These are phyloP conservation scores for Colletotrichum liriopes DNA, from an alignment of 2,329 filamentous ascomycete genomes.

Conservation along the genomic window DNA sequence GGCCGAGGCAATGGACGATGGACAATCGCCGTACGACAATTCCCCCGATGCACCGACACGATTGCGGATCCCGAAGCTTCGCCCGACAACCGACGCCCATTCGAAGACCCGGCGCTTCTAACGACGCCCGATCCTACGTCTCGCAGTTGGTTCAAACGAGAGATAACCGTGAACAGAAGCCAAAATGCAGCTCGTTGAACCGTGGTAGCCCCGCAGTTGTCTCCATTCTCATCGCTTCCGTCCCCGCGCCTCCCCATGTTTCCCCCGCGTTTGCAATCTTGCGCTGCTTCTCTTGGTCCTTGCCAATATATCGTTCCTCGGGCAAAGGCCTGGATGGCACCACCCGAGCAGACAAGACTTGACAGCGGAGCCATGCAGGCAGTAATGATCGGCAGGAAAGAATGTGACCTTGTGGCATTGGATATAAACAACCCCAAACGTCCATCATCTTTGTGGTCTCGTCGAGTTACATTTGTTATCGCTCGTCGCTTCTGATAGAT, in stretches of 20 bases:
- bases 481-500: background rate
- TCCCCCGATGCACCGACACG: constrained; percentile 28
- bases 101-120: constrained; percentile 15
- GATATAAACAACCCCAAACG: constrained; percentile 22
- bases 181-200: constrained; percentile 12
- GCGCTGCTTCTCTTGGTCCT: background rate
- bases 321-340: background rate
- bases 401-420: background rate
- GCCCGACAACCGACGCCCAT: constrained; percentile 11
- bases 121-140: constrained; percentile 27
- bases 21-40: constrained; percentile 29
- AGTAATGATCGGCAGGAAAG: constrained; percentile 5
- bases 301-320: constrained; percentile 23
- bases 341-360: constrained; percentile 1
- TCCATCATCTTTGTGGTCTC: background rate
- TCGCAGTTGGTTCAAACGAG: background rate
- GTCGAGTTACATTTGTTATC: background rate
- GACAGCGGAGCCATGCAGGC: constrained; percentile 9
- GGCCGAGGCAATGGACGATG: constrained; percentile 23
- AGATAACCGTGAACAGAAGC: background rate
- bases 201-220: constrained; percentile 26
- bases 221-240: background rate
- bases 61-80: constrained; percentile 29
- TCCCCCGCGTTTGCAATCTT: constrained; percentile 28
- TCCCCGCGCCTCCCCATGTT: constrained; percentile 12